These are phyloP conservation scores for Sabuloglossum arenarium DNA, from an alignment of 495 filamentous ascomycete species.

Conservation along the genomic window DNA sequence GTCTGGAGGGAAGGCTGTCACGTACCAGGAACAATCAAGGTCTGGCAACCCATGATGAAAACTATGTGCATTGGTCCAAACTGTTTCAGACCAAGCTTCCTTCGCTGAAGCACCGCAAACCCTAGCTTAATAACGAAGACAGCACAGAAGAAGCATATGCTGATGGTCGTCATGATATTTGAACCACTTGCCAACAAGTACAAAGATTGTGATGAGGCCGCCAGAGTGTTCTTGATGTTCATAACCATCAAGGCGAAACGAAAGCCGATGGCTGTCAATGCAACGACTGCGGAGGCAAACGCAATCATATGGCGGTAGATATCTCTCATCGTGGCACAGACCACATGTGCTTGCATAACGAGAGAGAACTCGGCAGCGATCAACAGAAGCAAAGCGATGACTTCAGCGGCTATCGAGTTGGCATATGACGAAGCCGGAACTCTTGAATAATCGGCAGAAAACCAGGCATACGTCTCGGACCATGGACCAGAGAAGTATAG, in stretches of 20 bases:
- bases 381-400: slow-evolving; percentile 36
- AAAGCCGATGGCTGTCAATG: slow-evolving; percentile 34
- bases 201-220: slow-evolving; percentile 5
- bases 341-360: slow-evolving; percentile 48
- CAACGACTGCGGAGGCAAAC: slow-evolving; percentile 27
- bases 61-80: slow-evolving; percentile 51
- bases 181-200: slow-evolving; percentile 29
- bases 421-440: slow-evolving; percentile 27
- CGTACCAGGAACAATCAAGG: slow-evolving; percentile 60
- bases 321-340: slow-evolving; percentile 26
- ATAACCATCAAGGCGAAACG: slow-evolving; percentile 35
- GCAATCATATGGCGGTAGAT: slow-evolving; percentile 23
- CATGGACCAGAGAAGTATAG: slow-evolving; percentile 39
- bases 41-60: slow-evolving; percentile 56
- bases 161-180: slow-evolving; percentile 35
- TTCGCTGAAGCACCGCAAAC: slow-evolving; percentile 34
- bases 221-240: slow-evolving; percentile 31
- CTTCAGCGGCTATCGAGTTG: slow-evolving; percentile 28
- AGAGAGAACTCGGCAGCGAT: slow-evolving; percentile 43
- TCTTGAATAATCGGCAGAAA: slow-evolving; percentile 31
- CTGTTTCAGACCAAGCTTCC: slow-evolving; percentile 31
- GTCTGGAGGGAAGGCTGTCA: slow-evolving; percentile 1
- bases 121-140: slow-evolving; percentile 55
- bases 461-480: slow-evolving; percentile 34
- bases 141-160: slow-evolving; percentile 54